Evolutionary conservation across 1,284 basidiomycete species (phyloP).

Genomic region (Fomitopsis schrenkii): DNA sequence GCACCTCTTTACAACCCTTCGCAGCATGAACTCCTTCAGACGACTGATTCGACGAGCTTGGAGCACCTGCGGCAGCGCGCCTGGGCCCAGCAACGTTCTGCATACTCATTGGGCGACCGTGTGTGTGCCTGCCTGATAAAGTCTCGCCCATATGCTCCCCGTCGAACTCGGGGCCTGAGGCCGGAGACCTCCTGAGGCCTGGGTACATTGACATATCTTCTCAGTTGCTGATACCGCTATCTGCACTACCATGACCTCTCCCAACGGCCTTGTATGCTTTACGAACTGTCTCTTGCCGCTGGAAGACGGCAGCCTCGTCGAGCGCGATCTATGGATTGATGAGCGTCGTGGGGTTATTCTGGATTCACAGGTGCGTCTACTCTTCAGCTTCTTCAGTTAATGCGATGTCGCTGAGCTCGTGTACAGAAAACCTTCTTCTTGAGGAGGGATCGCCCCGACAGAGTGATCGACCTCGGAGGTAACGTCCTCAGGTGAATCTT

Average conservation of each 20-base stretch:
- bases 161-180: background rate
- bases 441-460: slow-evolving; percentile 56
- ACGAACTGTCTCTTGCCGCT: slow-evolving; percentile 77
- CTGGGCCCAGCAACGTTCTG: too few relatives aligned
- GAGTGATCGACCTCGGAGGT: slow-evolving; percentile 62
- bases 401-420: too few relatives aligned
- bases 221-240: background rate
- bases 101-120: background rate
- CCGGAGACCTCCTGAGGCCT: background rate
- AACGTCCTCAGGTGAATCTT: slow-evolving; percentile 62
- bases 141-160: slow-evolving; percentile 10
- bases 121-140: slow-evolving; percentile 1
- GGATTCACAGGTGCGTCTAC: slow-evolving; percentile 58
- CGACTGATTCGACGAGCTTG: too few relatives aligned
- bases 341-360: slow-evolving; percentile 63
- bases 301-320: slow-evolving; percentile 68
- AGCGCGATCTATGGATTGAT: slow-evolving; percentile 77
- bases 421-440: slow-evolving; percentile 62
- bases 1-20: too few relatives aligned
- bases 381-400: too few relatives aligned
- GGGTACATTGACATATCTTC: too few relatives aligned
- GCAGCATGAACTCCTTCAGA: too few relatives aligned
- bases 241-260: slow-evolving; percentile 29
- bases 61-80: too few relatives aligned
- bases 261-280: slow-evolving; percentile 75